Evolutionary conservation across 2,329 filamentous ascomycete species (phyloP).

Genomic region (Cercospora zeae-maydis): DNA sequence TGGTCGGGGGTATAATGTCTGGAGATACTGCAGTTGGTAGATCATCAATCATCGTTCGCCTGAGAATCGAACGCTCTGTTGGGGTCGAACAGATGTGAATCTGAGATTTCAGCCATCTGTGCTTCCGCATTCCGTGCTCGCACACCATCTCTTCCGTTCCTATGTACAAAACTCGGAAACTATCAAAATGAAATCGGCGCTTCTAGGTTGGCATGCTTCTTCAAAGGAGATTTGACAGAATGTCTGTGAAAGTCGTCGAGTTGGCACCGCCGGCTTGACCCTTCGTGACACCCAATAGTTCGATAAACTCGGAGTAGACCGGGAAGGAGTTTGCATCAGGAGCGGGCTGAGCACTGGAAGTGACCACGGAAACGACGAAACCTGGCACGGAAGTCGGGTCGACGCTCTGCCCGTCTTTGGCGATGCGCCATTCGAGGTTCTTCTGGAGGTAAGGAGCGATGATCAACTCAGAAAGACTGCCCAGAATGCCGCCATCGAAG

Average conservation of each 20-base stretch:
- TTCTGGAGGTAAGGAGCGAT: conserved; percentile 34
- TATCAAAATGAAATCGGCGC: background rate
- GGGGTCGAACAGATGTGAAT: background rate
- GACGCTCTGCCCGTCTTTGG: conserved; percentile 32
- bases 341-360: conserved; percentile 37
- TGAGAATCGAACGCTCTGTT: conserved; percentile 6
- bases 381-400: conserved; percentile 35
- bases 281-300: conserved; percentile 22
- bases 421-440: conserved; percentile 38
- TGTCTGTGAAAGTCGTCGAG: conserved; percentile 6
- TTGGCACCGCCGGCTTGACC: conserved; percentile 23
- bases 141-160: no score
- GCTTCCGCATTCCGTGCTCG: no score
- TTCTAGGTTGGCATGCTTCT: background rate
- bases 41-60: conserved; percentile 9
- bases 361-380: conserved; percentile 41
- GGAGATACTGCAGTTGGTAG: conserved; percentile 3
- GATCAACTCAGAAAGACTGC: conserved; percentile 27
- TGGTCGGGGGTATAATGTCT: conserved; percentile 1
- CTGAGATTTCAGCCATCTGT: background rate
- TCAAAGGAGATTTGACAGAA: background rate
- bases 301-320: conserved; percentile 32
- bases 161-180: conserved; percentile 5
- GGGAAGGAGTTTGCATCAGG: conserved; percentile 35
- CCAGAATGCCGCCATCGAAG: conserved; percentile 32